These are phyloP conservation scores for Calonectria hongkongensis DNA, from an alignment of 2,329 filamentous ascomycete species.

Conservation along the genomic window DNA sequence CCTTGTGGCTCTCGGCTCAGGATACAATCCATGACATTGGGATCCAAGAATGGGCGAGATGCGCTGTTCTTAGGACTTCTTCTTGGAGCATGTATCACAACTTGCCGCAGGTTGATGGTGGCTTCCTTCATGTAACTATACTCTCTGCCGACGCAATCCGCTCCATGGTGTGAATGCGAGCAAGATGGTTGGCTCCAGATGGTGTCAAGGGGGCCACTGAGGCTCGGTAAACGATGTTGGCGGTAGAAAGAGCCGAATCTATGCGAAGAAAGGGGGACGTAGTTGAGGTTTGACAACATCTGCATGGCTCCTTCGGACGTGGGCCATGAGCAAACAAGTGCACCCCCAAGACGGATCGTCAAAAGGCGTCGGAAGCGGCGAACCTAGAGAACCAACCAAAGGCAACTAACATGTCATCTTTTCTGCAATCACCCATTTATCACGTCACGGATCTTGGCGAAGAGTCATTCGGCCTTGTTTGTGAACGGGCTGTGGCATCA, in stretches of 20 bases:
- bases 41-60: background rate
- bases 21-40: conserved; percentile 10
- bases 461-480: conserved; percentile 5
- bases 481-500: background rate
- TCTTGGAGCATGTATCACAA: background rate
- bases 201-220: background rate
- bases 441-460: background rate
- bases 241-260: too few relatives aligned
- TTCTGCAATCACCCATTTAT: conserved; percentile 1
- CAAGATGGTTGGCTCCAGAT: background rate
- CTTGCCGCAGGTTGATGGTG: background rate
- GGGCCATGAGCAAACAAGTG: background rate
- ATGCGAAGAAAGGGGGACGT: background rate
- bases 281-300: background rate
- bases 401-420: background rate
- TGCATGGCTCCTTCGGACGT: background rate
- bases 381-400: background rate
- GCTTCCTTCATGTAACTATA: background rate
- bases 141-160: background rate
- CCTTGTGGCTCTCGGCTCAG: background rate
- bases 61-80: background rate
- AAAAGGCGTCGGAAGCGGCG: background rate
- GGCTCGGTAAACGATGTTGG: too few relatives aligned
- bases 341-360: background rate
- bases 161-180: background rate